Evolutionary conservation across 331 rosid species (phyloP), one percentile per base, ranked within the genome.

Genomic region (Rosa hybrid): DNA sequence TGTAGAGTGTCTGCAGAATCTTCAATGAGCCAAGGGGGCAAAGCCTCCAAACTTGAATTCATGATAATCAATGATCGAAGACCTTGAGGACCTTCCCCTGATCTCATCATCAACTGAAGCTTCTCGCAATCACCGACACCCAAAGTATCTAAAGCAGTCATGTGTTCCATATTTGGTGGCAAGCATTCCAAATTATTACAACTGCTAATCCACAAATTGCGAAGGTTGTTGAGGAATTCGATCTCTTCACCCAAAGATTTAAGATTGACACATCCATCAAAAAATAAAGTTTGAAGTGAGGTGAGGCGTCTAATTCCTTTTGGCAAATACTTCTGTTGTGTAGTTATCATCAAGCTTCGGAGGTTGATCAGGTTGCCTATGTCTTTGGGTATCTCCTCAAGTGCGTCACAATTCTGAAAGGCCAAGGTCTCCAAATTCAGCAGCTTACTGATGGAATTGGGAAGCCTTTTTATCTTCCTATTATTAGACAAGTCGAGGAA

Each of bases 171-270:
- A 8, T n/a, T 21, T 21, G 65, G 34, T 2, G 65, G 34, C 34
- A 59, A 21, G 5, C 16, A 59, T 21, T 59, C 34, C 34, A 59
- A 21, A 3, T 8, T 23, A 6, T 3, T 5, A 23, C 65, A 8
- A 3, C 2, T 1, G 0, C 0, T 0, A 59, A 59, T 23, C 34
- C 0, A 0, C 7, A 59, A 3, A 3, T 8, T 0, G 3, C 14
- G 14, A 59, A 59, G 65, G 34, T 21, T 59, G 1, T 1, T 2
- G 7, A 59, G 65, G 65, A 8, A 59, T 21, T 59, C 6, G 65
- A 59, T n/a, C 30, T 59, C 65, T n/a, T 7, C 27, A 1, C 63
- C 65, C 65, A 59, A 21, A n/a, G 65, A 59, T 21, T 21, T 21
- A 0, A 59, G 65, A 21, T 59, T 59, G 16, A 59, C 34, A 59